Evolutionary conservation across 768 basidiomycete genomes (phyloP), one percentile per base, ranked within the genome.

Genomic region (Leccinum ochraceum): DNA sequence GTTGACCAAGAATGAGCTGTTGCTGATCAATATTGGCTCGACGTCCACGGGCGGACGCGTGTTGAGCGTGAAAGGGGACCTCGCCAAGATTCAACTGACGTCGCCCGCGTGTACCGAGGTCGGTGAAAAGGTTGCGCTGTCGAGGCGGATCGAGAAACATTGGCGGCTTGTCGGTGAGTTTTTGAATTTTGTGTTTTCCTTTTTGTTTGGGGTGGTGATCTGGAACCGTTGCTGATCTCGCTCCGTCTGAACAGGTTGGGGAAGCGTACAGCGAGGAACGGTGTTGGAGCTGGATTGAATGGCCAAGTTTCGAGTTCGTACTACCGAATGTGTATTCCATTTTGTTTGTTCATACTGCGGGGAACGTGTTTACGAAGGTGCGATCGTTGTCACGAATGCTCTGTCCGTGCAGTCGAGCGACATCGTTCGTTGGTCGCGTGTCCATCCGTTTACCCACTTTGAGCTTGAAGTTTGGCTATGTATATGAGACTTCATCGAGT

Each of bases 1-100:
- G 75, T 83, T 97, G 50, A 83, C 86, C 60, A 96, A 96, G 78
- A 90, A 89, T 75, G 95, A 97, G 77, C 82, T 95, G 2, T 77
- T 98, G 3, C 84, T 98, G 62, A 95, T 99, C 81, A 98, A 98
- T 79, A 98, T 99, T 60, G 95, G 96, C 20, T 96, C 94, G 22
- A 98, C 95, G 2, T 97, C 95, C 4, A 96, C 95, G 2, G 97
- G 97, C 62, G 96, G 97, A 34, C 89, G 95, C 44, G 95, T 99
- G 14, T 77, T 98, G 64, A 90, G 86, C 69, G 94, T 97, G 70
- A 97, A 95, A 76, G 94, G 91, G 10, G 95, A 97, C 76, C 81
- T 98, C 8, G 95, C 95, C 16, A 94, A 94, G 79, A 95, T 96
- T 60, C 89, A 94, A 67, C 77, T 98, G 58, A 98, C 95, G 32